A percentile compares a stretch with the other conserved stretches of the same genome.
Evolutionary conservation across 1,139 yeast genomes (phyloP).

Genomic region (Pichia sp.): DNA sequence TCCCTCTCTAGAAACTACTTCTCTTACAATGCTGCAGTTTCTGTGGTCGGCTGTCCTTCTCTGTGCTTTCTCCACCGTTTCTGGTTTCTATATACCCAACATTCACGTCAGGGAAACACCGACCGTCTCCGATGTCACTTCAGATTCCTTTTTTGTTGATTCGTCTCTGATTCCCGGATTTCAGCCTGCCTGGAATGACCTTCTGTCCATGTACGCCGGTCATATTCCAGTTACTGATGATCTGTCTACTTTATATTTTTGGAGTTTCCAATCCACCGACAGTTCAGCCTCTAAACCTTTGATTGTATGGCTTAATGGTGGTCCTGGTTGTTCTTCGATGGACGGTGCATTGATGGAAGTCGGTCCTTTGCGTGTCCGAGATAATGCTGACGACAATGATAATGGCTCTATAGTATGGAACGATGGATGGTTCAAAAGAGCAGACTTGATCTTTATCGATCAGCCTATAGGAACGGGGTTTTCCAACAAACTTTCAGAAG

Average conservation of each 20-base stretch:
- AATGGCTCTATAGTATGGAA: slow-evolving; percentile 37
- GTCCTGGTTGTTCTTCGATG: slow-evolving; percentile 97
- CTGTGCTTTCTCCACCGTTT: too few species aligned
- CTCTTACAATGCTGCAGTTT: too few species aligned
- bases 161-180: slow-evolving; percentile 9
- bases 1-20: too few species aligned
- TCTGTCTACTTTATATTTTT: slow-evolving; percentile 67
- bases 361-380: slow-evolving; percentile 71
- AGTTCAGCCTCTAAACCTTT: slow-evolving; percentile 30
- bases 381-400: background rate
- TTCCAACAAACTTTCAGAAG: slow-evolving; percentile 51
- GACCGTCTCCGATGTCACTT: too few species aligned
- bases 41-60: too few species aligned
- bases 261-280: slow-evolving; percentile 48
- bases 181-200: slow-evolving; percentile 5
- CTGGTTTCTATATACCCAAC: slow-evolving; percentile 4
- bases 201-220: slow-evolving; percentile 64
- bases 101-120: background rate
- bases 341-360: slow-evolving; percentile 93
- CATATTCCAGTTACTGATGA: slow-evolving; percentile 54
- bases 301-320: slow-evolving; percentile 90
- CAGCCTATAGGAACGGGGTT: slow-evolving; percentile 96
- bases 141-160: too few species aligned
- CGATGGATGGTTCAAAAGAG: slow-evolving; percentile 78
- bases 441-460: slow-evolving; percentile 79